phyloP scores from a whole-genome alignment of 345 rosid genomes.

The Syzygium grande region DNA sequence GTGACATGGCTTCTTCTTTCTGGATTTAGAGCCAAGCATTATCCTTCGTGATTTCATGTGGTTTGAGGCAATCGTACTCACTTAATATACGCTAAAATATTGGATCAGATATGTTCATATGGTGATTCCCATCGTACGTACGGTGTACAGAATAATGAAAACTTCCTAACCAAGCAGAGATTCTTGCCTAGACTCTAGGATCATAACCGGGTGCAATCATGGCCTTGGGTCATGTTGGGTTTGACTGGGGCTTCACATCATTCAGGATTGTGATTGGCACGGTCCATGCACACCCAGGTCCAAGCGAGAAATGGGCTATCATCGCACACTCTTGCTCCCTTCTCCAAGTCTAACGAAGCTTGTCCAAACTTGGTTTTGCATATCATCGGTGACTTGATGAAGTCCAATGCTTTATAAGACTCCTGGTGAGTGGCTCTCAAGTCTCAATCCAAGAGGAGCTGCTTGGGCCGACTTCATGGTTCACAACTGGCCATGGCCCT shows the following conservation, averaged over 20 bases:
- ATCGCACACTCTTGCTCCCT: neutral
- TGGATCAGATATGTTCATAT: neutral
- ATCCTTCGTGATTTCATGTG: neutral
- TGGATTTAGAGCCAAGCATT: accelerated
- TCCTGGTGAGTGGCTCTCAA: neutral
- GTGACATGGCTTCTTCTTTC: neutral
- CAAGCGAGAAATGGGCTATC: neutral
- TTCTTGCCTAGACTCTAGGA: neutral
- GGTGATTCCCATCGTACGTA: neutral
- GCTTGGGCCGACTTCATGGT: neutral
- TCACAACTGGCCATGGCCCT: neutral
- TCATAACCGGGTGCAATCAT: neutral
- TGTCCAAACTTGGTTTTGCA: neutral
- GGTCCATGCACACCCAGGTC: neutral
- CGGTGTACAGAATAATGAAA: neutral
- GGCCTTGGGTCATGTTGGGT: neutral
- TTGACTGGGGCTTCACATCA: neutral
- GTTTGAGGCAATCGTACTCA: neutral
- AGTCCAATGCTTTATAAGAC: neutral
- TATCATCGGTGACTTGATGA: neutral
- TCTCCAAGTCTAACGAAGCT: neutral
- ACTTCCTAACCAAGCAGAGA: neutral
- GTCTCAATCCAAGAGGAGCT: neutral
- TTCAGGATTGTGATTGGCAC: neutral
- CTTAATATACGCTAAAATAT: neutral